Percentiles rank a stretch among this genome's conserved stretches.
Evolutionary conservation across 2,329 filamentous ascomycete species (phyloP).

Genomic region (Talaromyces funiculosus): DNA sequence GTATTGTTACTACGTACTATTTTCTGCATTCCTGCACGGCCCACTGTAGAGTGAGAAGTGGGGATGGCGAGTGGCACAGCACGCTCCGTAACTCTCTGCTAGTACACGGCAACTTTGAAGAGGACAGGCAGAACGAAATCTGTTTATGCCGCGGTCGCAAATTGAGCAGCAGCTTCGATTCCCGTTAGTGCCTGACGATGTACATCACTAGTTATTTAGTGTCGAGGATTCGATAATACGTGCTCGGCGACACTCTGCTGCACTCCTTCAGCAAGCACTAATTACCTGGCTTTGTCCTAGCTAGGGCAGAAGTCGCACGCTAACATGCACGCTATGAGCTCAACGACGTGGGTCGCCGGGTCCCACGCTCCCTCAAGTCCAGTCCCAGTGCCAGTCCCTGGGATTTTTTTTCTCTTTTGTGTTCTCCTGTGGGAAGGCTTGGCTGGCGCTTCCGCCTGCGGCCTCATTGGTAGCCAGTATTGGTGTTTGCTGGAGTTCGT

Average conservation of each 20-base stretch:
- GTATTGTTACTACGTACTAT: background rate
- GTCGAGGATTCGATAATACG: no score
- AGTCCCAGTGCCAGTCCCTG: slow-evolving; percentile 2
- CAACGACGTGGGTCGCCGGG: background rate
- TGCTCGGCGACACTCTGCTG: background rate
- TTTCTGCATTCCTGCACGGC: background rate
- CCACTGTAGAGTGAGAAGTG: background rate
- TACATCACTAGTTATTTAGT: background rate
- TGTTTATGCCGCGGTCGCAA: background rate
- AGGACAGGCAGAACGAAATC: background rate
- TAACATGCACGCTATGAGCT: background rate
- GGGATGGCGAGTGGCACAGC: background rate
- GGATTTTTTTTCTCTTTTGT: background rate
- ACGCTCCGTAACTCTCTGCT: background rate
- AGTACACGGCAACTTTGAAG: background rate
- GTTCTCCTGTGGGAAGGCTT: background rate
- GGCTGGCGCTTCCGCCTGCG: background rate
- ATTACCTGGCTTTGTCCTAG: background rate
- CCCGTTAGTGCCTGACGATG: background rate
- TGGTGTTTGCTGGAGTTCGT: background rate
- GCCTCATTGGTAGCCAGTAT: background rate
- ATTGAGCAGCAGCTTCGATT: background rate
- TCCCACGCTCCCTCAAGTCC: slow-evolving; percentile 1
- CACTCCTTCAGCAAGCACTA: background rate
- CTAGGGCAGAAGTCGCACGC: background rate